These are phyloP conservation scores for Talaromyces sp. DNA, from an alignment of 2,329 filamentous ascomycete species.

Conservation along the genomic window DNA sequence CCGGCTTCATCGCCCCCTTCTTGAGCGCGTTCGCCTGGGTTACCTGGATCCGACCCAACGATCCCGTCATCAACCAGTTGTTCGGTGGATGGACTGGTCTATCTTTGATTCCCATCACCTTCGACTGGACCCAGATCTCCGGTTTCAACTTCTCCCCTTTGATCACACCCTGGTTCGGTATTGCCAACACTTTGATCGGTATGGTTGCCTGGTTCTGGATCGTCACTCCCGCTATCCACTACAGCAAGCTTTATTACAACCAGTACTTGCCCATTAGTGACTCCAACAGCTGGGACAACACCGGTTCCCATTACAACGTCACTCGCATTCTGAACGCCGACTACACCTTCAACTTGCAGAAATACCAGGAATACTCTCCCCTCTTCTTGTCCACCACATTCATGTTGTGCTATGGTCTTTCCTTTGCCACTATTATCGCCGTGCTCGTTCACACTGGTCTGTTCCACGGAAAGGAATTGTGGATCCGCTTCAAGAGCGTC, in stretches of 20 bases:
- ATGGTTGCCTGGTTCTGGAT: conserved; percentile 65
- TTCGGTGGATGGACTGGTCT: conserved; percentile 69
- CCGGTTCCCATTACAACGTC: conserved; percentile 63
- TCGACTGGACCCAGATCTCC: conserved; percentile 73
- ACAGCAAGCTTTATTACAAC: conserved; percentile 63
- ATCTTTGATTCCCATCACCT: conserved; percentile 68
- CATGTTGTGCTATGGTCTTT: conserved; percentile 67
- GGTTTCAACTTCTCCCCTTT: conserved; percentile 68
- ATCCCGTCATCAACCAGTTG: conserved; percentile 66
- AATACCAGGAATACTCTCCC: conserved; percentile 67
- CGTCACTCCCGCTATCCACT: conserved; percentile 62
- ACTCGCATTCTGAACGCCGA: conserved; percentile 61
- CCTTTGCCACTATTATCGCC: conserved; percentile 68
- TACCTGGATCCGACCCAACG: conserved; percentile 71
- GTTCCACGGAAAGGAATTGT: conserved; percentile 66
- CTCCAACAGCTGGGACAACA: conserved; percentile 70
- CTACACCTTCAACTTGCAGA: conserved; percentile 61
- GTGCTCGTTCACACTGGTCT: conserved; percentile 67
- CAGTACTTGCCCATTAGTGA: conserved; percentile 68
- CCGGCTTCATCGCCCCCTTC: conserved; percentile 67
- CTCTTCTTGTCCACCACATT: conserved; percentile 66
- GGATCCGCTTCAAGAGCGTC: conserved; percentile 61
- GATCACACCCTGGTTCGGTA: conserved; percentile 71
- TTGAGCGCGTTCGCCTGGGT: conserved; percentile 69
- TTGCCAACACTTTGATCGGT: conserved; percentile 69